Conservation (phyloP, 2,329 filamentous ascomycete genomes). For the Arthrobotrys musiformis region DNA sequence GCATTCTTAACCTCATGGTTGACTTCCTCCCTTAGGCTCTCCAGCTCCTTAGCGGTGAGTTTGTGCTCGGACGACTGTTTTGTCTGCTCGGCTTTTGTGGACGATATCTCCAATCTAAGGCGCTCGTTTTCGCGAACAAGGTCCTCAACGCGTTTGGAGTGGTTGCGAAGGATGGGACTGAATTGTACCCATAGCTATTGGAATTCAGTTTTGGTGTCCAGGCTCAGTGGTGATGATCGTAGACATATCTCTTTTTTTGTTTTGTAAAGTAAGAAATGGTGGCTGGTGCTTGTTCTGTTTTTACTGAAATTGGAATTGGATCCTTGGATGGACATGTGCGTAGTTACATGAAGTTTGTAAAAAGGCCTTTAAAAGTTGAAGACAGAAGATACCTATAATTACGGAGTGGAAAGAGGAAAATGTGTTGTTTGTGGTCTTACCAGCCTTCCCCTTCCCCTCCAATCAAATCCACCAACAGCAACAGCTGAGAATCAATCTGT, state of each 20-base stretch:
- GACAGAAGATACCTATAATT: no score
- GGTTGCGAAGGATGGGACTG: conserved; percentile 50
- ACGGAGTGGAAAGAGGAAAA: no score
- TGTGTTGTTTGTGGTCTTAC: no score
- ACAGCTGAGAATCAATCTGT: no score
- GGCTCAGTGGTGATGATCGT: conserved; percentile 38
- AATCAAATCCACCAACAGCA: no score
- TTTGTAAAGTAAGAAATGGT: no score
- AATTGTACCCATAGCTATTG: conserved; percentile 54
- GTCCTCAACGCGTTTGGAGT: conserved; percentile 54
- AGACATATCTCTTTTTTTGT: conserved; percentile 27
- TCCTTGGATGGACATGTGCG: no score
- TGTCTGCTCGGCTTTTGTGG: conserved; percentile 14
- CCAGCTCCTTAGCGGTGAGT: conserved; percentile 27
- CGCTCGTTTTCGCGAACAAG: conserved; percentile 55
- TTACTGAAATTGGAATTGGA: no score
- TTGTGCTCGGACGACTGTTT: conserved; percentile 26
- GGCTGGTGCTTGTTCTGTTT: no score
- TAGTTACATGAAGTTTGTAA: no score
- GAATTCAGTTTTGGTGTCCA: conserved; percentile 55
- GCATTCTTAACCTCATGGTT: conserved; percentile 43
- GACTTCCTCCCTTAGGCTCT: conserved; percentile 36
- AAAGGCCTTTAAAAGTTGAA: no score
- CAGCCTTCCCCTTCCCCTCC: no score
- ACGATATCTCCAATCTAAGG: conserved; percentile 37